These are phyloP conservation scores for Cynara cardunculus DNA, from an alignment of 129 eudicot genomes.

Conservation along the genomic window DNA sequence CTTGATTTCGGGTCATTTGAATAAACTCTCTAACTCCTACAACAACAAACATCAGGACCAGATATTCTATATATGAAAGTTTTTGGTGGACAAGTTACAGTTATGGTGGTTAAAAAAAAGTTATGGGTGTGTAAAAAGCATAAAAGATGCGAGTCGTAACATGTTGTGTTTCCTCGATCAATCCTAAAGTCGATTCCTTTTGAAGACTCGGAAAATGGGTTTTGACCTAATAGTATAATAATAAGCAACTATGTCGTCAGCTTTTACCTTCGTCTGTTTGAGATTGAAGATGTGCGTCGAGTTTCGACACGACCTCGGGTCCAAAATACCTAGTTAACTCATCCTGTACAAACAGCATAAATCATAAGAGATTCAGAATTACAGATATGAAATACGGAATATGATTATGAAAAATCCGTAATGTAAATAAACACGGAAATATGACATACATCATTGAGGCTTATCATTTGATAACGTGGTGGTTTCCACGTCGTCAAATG, in stretches of 20 bases:
- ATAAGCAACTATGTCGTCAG: conserved; percentile 28
- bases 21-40: conserved; percentile 4
- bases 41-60: conserved; percentile 15
- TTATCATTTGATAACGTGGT: neutral
- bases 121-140: conserved; percentile 18
- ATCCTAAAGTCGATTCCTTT: conserved; percentile 25
- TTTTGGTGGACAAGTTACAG: conserved; percentile 10
- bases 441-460: neutral
- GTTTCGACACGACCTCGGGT: conserved; percentile 54
- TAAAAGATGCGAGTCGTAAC: neutral
- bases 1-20: neutral
- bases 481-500: neutral
- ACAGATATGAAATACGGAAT: neutral
- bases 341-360: conserved; percentile 45
- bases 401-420: neutral
- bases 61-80: conserved; percentile 14
- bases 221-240: conserved; percentile 27
- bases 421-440: neutral
- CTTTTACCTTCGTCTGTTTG: conserved; percentile 45
- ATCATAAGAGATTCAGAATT: neutral
- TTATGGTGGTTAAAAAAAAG: conserved; percentile 13
- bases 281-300: conserved; percentile 50
- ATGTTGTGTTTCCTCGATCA: conserved; percentile 5
- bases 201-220: conserved; percentile 20
- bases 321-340: conserved; percentile 63